A percentile compares a stretch with the other conserved stretches of the same genome.
phyloP scores from a whole-genome alignment of 2,329 filamentous ascomycete species.

The Stachybotrys chlorohalonatus region DNA sequence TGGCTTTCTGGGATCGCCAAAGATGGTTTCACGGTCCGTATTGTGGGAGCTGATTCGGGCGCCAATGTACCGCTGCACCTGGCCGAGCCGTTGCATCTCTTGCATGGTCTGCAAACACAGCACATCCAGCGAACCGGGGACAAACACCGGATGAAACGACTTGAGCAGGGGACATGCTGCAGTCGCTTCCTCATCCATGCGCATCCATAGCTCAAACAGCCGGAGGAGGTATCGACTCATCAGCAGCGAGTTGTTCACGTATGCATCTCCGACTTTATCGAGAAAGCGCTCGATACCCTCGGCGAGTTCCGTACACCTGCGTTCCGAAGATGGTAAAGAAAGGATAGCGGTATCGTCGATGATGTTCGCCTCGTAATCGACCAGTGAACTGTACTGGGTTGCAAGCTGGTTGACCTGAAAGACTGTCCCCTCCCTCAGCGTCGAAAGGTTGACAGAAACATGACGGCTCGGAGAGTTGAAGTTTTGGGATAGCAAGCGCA shows the following conservation, averaged over 20 bases:
- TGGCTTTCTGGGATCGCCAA: conserved; percentile 25
- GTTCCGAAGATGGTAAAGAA: background rate
- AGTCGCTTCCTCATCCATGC: conserved; percentile 41
- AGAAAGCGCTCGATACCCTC: background rate
- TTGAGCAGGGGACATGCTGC: conserved; percentile 34
- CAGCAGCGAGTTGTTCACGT: conserved; percentile 21
- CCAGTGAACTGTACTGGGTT: background rate
- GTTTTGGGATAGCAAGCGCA: conserved; percentile 9
- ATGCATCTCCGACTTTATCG: conserved; percentile 7
- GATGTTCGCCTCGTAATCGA: conserved; percentile 1
- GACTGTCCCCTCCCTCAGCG: conserved; percentile 4
- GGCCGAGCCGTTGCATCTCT: conserved; percentile 41
- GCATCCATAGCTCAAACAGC: conserved; percentile 48
- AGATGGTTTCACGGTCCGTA: conserved; percentile 29
- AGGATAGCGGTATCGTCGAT: background rate
- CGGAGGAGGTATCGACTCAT: conserved; percentile 31
- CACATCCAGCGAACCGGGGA: conserved; percentile 38
- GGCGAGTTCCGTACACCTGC: background rate
- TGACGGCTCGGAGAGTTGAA: conserved; percentile 6
- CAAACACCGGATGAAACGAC: conserved; percentile 43
- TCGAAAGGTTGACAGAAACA: background rate
- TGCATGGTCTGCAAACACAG: conserved; percentile 37
- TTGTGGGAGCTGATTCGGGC: conserved; percentile 8
- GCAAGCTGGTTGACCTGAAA: conserved; percentile 6
- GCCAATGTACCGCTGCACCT: conserved; percentile 9